These are phyloP conservation scores for Curvularia eragrostidis DNA, from an alignment of 2,329 filamentous ascomycete species.

Conservation along the genomic window DNA sequence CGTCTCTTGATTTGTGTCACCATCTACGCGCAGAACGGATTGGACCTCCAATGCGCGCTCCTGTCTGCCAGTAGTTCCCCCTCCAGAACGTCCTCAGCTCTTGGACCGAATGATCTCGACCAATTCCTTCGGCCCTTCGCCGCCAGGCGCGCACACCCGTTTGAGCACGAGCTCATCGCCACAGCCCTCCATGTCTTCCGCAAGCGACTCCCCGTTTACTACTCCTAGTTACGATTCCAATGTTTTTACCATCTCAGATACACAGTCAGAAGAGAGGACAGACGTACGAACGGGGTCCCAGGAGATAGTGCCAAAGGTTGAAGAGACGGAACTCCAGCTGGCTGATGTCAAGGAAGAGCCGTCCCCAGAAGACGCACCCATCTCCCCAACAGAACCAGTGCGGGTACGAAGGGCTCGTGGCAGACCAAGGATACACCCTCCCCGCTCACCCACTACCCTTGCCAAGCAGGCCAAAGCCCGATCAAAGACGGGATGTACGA, in stretches of 20 bases:
- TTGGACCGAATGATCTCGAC: conserved; percentile 47
- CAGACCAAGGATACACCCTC: conserved; percentile 80
- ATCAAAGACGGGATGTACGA: conserved; percentile 65
- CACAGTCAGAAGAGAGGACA: conserved; percentile 35
- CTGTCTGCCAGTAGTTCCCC: conserved; percentile 26
- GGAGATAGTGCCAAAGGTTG: conserved; percentile 60
- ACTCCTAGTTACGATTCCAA: conserved; percentile 46
- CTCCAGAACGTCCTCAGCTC: conserved; percentile 19
- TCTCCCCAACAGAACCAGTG: conserved; percentile 46
- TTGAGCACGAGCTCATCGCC: conserved; percentile 52
- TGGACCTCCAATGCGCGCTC: conserved; percentile 37
- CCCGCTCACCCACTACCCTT: conserved; percentile 63
- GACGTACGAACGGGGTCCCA: conserved; percentile 37
- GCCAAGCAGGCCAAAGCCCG: conserved; percentile 79
- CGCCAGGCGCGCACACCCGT: conserved; percentile 40
- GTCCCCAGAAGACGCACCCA: conserved; percentile 39
- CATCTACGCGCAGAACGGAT: conserved; percentile 11
- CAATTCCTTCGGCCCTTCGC: conserved; percentile 45
- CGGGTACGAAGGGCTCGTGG: conserved; percentile 64
- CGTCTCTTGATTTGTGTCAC: conserved; percentile 14
- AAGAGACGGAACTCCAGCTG: conserved; percentile 58
- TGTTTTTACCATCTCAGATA: conserved; percentile 31
- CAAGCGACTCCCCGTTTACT: conserved; percentile 49
- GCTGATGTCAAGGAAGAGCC: conserved; percentile 48
- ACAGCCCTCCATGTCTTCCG: conserved; percentile 51